phyloP scores from a whole-genome alignment of 208 protist species.

The Porcisia deanei region DNA sequence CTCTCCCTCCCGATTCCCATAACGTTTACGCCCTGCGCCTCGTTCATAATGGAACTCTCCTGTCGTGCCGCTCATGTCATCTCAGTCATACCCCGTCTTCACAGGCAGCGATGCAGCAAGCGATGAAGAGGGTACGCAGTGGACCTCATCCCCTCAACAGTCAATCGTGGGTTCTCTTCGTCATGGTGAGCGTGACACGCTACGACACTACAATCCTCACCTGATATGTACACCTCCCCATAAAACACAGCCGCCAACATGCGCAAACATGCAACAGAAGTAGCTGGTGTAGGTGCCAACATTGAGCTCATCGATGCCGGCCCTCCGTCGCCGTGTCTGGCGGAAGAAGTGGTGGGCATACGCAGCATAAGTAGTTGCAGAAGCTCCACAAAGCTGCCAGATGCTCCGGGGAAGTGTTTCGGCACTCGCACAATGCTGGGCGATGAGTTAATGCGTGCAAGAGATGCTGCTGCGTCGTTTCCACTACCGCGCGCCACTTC shows the following conservation, averaged over 20 bases:
- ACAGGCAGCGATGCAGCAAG: conserved; percentile 26
- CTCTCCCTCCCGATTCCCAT: neutral
- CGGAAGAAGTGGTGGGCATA: neutral
- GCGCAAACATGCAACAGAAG: neutral
- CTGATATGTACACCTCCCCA: conserved; percentile 9
- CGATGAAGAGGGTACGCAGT: conserved; percentile 20
- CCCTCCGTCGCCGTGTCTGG: neutral
- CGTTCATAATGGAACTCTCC: neutral
- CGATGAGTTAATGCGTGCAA: neutral
- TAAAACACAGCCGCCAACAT: conserved; percentile 14
- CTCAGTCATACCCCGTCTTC: neutral
- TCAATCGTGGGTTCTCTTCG: neutral
- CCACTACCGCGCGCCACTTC: neutral
- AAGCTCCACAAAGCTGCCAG: conserved; percentile 30
- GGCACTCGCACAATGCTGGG: conserved; percentile 29
- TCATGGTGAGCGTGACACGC: neutral
- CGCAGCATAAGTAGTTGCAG: conserved; percentile 21
- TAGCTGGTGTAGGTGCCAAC: neutral
- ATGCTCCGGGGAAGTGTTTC: conserved; percentile 36
- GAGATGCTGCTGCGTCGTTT: neutral
- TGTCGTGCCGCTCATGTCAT: neutral
- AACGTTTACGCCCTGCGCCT: neutral
- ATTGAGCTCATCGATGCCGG: neutral
- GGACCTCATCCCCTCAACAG: neutral
- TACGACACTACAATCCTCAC: neutral